These are phyloP conservation scores for Blastomyces silverae DNA, from an alignment of 2,329 filamentous ascomycete species.

Conservation along the genomic window DNA sequence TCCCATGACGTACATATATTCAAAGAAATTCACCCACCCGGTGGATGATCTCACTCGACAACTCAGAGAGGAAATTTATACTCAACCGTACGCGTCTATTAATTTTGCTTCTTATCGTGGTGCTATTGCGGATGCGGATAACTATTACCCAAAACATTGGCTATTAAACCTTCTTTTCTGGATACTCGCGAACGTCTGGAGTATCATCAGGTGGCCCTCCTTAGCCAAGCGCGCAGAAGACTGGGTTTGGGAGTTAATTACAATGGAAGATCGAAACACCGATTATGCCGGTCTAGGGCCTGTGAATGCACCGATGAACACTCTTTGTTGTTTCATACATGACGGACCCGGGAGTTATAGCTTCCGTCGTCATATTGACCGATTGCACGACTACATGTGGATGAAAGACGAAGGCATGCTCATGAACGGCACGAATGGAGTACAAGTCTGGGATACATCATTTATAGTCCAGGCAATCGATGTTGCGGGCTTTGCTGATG, in stretches of 20 bases:
- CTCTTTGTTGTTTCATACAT: conserved; percentile 74
- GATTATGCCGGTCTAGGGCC: conserved; percentile 79
- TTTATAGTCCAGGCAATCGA: conserved; percentile 79
- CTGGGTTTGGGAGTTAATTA: conserved; percentile 74
- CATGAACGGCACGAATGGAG: conserved; percentile 94
- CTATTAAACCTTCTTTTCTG: conserved; percentile 73
- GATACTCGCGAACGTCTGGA: conserved; percentile 71
- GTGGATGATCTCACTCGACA: conserved; percentile 65
- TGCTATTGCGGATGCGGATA: conserved; percentile 69
- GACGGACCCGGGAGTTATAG: conserved; percentile 69
- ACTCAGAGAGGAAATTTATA: conserved; percentile 74
- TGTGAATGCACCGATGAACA: conserved; percentile 85
- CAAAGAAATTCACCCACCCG: conserved; percentile 70
- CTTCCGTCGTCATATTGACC: conserved; percentile 69
- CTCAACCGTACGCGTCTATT: conserved; percentile 69
- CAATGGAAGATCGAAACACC: conserved; percentile 90
- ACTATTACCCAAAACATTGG: conserved; percentile 90
- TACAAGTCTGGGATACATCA: conserved; percentile 93
- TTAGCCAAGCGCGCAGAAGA: conserved; percentile 67
- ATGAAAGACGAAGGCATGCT: conserved; percentile 88
- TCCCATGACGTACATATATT: conserved; percentile 86
- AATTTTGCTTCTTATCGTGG: conserved; percentile 73
- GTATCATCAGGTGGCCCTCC: conserved; percentile 60
- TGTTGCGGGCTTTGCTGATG: conserved; percentile 68
- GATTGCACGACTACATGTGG: conserved; percentile 82